Base-by-base conservation (phyloP, 441 rosid genomes). In the Corymbia citriodora region DNA sequence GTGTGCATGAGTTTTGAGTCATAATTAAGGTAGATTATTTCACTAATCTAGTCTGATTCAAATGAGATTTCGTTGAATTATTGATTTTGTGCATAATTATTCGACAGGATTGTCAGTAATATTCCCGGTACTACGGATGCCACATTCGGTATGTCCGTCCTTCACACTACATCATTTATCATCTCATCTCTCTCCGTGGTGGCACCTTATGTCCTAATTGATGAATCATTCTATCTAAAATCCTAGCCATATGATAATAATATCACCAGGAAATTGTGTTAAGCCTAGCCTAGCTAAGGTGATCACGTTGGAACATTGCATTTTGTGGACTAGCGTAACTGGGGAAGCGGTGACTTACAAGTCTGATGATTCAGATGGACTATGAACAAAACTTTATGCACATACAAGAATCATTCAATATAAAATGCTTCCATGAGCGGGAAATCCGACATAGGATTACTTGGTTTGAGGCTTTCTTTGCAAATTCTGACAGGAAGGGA, bases 121-220 rank as follows among this genome's bases (percentile, higher is more conserved):
- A 96, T 97, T 83, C 99, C 99, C 10, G 99, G 98, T 63, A 94
- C 97, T 50, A 96, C 97, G 13, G 99, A 97, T 92, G 96, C 93
- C 57, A 94, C 97, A 91, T 97, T 96, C 88, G 98, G 99, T 95
- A 97, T 13, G 90, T 90, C 40, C 15, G 19, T 79, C 52, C 52
- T 79, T 45, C 10, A 1, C 45, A 23, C 23, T 48, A 79, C 52
- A 21, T 23, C 49, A 14, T 79, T 45, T 27, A 10, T 48, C n/a
- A 9, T 68, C 36, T 52, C 54, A 45, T 55, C 74, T 25, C 59
- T 57, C 21, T 27, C 61, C 11, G 2, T 55, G 19, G 53, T 9
- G 3, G 31, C 57, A 27, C 23, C 31, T 57, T 55, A 50, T 15
- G 88, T 19, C 50, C 57, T 33, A 11, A 54, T 87, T 87, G n/a